Conservation (phyloP, 352 stramenopile species). For the Pythium rhizo-oryzae region DNA sequence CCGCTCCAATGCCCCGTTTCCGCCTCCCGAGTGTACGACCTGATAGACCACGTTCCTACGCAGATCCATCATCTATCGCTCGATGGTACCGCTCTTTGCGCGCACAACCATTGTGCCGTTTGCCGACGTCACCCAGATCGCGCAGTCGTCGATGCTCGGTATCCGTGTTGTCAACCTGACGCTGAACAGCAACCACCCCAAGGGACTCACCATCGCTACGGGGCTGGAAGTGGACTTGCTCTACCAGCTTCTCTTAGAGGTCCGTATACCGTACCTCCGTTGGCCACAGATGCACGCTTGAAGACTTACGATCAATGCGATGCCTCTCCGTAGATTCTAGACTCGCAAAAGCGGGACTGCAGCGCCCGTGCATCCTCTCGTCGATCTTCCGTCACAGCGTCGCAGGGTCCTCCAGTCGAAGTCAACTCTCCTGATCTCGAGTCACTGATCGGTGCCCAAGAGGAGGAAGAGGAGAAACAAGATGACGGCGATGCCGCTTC, state of each 20-base stretch:
- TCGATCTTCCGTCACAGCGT: constrained; percentile 3
- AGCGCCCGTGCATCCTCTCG: constrained; percentile 1
- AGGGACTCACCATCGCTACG: constrained; percentile 73
- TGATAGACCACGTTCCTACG: no score
- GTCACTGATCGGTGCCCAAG: constrained; percentile 60
- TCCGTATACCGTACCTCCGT: constrained; percentile 4
- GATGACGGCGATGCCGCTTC: constrained; percentile 6
- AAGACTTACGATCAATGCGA: background rate
- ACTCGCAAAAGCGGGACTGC: constrained; percentile 55
- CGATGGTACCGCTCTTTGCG: constrained; percentile 76
- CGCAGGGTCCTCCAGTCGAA: constrained; percentile 1
- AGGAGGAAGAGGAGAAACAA: constrained; percentile 62
- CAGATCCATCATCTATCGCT: constrained; percentile 53
- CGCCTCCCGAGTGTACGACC: no score
- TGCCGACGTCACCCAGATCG: constrained; percentile 52
- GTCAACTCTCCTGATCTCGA: constrained; percentile 46
- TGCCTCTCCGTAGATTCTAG: constrained; percentile 39
- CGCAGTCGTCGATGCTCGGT: constrained; percentile 60
- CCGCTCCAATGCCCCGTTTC: no score
- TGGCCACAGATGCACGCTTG: background rate
- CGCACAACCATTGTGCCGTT: constrained; percentile 69
- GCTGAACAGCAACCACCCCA: constrained; percentile 47
- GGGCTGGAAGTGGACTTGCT: constrained; percentile 77
- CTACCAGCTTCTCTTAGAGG: constrained; percentile 69
- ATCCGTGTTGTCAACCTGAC: constrained; percentile 67